Evolutionary conservation across 2,329 filamentous ascomycete genomes (phyloP).

Genomic region (Cercospora beticola): DNA sequence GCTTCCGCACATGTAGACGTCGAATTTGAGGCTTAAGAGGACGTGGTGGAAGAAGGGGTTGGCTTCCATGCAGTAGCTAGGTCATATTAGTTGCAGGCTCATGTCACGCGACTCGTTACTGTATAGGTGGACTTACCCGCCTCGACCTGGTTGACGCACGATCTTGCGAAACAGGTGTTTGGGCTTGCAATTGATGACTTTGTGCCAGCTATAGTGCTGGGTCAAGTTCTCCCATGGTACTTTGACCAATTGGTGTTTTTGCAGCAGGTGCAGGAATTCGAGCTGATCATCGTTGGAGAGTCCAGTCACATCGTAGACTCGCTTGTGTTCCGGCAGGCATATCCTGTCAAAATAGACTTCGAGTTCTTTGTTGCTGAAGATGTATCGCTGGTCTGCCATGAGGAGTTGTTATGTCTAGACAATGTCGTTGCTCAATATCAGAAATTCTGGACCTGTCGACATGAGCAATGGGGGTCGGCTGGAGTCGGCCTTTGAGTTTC

Average conservation of each 20-base stretch:
- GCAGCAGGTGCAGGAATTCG: conserved; percentile 29
- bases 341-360: conserved; percentile 34
- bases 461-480: conserved; percentile 1
- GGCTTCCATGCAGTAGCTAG: conserved; percentile 53
- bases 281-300: conserved; percentile 25
- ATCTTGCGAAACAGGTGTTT: conserved; percentile 55
- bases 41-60: conserved; percentile 55
- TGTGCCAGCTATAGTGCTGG: conserved; percentile 54
- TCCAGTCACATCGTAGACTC: conserved; percentile 22
- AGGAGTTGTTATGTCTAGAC: not conserved
- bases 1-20: conserved; percentile 42
- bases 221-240: conserved; percentile 59
- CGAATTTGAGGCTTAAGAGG: conserved; percentile 53
- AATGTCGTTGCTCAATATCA: not conserved
- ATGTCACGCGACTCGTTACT: not conserved
- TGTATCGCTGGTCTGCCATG: conserved; percentile 16
- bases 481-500: not conserved
- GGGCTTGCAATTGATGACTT: conserved; percentile 51
- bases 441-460: not conserved
- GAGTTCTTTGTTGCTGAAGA: conserved; percentile 24
- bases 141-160: conserved; percentile 46
- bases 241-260: conserved; percentile 45
- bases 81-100: not conserved
- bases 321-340: conserved; percentile 25
- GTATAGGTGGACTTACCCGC: conserved; percentile 40